Base-by-base conservation (phyloP, 129 eudicot genomes). In the Saussurea involucrata region DNA sequence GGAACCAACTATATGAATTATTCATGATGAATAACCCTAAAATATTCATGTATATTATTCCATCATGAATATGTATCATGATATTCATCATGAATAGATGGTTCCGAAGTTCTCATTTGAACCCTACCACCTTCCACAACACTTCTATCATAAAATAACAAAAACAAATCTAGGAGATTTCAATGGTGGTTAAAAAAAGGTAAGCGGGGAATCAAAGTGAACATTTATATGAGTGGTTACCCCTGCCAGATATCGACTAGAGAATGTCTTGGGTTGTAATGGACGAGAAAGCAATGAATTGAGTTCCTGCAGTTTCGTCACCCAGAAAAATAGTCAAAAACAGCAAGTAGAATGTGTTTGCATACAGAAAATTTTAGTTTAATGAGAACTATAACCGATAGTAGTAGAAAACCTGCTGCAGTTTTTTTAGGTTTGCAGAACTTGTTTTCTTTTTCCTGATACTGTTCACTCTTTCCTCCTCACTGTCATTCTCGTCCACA, bases 161-260 rank as follows among this genome's bases (percentile, higher is more conserved):
- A 27, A 17, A 66, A 12, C 9, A 18, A 21, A 6, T 21, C 66
- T 69, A 12, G 32, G 21, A 36, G 15, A n/a, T 36, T 44, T 22
- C 17, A 69, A 10, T 15, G 29, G 40, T 40, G 4, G 4, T 36
- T 36, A 2, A 36, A 36, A 34, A 36, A 8, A 20, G 24, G 34
- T 24, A 63, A 66, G 22, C 29, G 28, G 34, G 42, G 42, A 61
- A 60, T 37, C 15, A 73, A 72, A 76, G 49, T 68, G 66, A 24
- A 55, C 31, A 6, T 36, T 29, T 42, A 12, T 66, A 24, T 20
- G 24, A 69, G 69, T 5, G 24, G 63, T 80, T 87, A 95, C 98
- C 91, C 98, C 98, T 63, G 98, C 96, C 83, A 95, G 79, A 80
- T 76, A 95, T 79, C 96, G 97, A 76, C 84, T 90, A 37, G 98